Evolutionary conservation across 148 eudicot species (phyloP).

Genomic region (Heliosperma pusillum): DNA sequence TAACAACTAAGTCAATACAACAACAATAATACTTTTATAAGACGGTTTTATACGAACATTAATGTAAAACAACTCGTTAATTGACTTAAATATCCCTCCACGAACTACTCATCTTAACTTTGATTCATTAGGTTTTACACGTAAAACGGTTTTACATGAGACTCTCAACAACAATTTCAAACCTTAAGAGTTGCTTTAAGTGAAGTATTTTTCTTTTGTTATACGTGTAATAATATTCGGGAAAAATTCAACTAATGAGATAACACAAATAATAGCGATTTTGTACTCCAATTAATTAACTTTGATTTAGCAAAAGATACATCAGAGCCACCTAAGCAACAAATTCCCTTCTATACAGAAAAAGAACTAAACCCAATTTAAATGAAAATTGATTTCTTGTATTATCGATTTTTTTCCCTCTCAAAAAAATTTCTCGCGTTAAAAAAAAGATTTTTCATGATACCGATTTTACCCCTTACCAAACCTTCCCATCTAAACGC

Average conservation of each 20-base stretch:
- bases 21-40: no score
- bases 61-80: no score
- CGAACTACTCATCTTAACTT: no score
- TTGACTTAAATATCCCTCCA: no score
- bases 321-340: slow-evolving; percentile 17
- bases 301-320: slow-evolving; percentile 8
- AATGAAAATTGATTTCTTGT: neutral
- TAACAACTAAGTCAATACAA: no score
- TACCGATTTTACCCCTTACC: slow-evolving; percentile 8
- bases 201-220: slow-evolving; percentile 1
- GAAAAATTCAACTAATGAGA: no score
- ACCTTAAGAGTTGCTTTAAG: no score
- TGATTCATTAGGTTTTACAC: no score
- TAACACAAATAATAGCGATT: neutral
- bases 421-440: neutral
- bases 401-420: neutral
- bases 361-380: neutral
- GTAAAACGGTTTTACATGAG: no score
- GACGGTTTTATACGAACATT: no score
- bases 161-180: no score
- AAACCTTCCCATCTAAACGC: neutral
- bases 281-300: neutral
- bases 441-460: neutral
- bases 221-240: neutral
- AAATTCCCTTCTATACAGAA: slow-evolving; percentile 19